phyloP scores from a whole-genome alignment of 441 rosid genomes.

The Pelargonium citronellum region DNA sequence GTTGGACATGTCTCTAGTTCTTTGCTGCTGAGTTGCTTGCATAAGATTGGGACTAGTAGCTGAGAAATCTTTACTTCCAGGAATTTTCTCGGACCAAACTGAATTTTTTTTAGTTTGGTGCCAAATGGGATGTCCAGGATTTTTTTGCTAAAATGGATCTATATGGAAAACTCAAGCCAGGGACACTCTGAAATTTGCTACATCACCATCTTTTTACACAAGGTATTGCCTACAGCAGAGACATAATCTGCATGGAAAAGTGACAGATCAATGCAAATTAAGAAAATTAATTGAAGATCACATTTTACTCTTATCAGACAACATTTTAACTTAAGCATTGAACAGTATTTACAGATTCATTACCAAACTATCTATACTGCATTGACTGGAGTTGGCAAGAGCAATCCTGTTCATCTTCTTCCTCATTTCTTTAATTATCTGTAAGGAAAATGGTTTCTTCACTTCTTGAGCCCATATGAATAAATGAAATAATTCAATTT shows the following conservation, averaged over 20 bases:
- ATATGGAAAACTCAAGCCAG: not conserved
- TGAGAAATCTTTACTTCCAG: too few species aligned
- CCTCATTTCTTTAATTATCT: too few species aligned
- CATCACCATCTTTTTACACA: constrained; percentile 13
- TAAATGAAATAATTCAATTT: too few species aligned
- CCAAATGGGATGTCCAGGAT: constrained; percentile 13
- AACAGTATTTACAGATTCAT: not conserved
- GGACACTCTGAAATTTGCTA: constrained; percentile 1
- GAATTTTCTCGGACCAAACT: too few species aligned
- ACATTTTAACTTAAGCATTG: not conserved
- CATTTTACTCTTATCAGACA: not conserved
- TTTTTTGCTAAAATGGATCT: too few species aligned
- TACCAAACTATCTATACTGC: too few species aligned
- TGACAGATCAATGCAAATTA: not conserved
- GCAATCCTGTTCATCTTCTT: too few species aligned
- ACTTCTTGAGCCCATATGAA: too few species aligned
- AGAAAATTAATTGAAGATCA: not conserved
- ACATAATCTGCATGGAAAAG: constrained; percentile 22
- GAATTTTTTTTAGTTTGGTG: not conserved
- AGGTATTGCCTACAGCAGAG: not conserved
- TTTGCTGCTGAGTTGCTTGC: constrained; percentile 33
- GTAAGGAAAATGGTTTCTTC: too few species aligned
- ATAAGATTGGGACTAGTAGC: constrained; percentile 1
- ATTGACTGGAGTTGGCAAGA: too few species aligned
- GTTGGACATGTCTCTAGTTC: constrained; percentile 37